These are phyloP conservation scores for Eremochloa ophiuroides DNA, from an alignment of 176 grass and related monocot genomes.

Conservation along the genomic window DNA sequence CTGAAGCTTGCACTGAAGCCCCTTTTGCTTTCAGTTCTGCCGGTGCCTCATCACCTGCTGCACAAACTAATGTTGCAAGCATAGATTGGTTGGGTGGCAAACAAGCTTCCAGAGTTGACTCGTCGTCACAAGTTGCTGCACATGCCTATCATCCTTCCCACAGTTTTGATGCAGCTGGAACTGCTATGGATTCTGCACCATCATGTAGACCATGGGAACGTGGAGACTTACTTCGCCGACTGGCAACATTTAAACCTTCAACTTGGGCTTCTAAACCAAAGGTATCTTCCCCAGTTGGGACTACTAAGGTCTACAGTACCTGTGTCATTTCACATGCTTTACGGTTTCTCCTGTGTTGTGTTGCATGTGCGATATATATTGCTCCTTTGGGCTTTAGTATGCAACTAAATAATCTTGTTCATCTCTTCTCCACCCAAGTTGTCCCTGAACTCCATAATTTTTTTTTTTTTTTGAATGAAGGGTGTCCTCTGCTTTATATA, in stretches of 20 bases:
- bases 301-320: not conserved
- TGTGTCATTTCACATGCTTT: not conserved
- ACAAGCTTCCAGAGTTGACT: conserved; percentile 76
- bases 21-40: conserved; percentile 72
- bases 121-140: conserved; percentile 47
- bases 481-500: too few species aligned
- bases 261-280: conserved; percentile 86
- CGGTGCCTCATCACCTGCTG: conserved; percentile 78
- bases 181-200: conserved; percentile 52
- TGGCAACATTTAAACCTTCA: conserved; percentile 76
- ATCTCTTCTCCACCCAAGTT: not conserved
- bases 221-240: conserved; percentile 78
- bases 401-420: not conserved
- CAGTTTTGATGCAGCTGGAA: conserved; percentile 73
- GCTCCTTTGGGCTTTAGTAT: not conserved
- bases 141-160: conserved; percentile 54
- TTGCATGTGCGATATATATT: not conserved
- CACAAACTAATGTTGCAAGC: conserved; percentile 70
- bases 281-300: conserved; percentile 35
- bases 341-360: not conserved
- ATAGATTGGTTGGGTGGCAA: conserved; percentile 81
- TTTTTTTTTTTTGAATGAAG: too few species aligned
- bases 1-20: not conserved
- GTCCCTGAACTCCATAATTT: too few species aligned
- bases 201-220: conserved; percentile 94